Base-by-base conservation (phyloP, 163 green algal genomes). In the Coccomyxa subellipsoidea region DNA sequence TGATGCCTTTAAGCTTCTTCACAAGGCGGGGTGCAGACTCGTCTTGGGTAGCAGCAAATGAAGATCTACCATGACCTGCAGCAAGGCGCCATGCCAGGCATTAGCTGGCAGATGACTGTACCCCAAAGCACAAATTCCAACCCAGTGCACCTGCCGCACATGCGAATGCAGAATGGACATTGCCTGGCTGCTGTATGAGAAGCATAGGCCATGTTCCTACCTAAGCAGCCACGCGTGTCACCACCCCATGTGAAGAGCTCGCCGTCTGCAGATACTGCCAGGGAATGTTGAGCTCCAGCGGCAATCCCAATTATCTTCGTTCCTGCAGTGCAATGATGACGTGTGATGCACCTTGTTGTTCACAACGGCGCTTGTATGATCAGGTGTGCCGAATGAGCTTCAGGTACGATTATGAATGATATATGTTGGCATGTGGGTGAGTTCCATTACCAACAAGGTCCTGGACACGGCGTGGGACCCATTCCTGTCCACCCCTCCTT, bases 181-280 rank as follows among this genome's bases (percentile, higher is more conserved):
- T n/a, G n/a, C n/a, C n/a, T n/a, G n/a, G n/a, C n/a, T n/a, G n/a
- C n/a, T n/a, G n/a, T n/a, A n/a, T n/a, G n/a, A 59, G 47, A 12
- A 59, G 47, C 47, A 27, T 18, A 59, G 23, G 5, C 23, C 15
- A 18, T 27, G 21, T 18, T 27, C 47, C 15, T 82, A 9, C 92
- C 93, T 21, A 96, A 84, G 83, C 93, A 93, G n/a, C 95, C 95
- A 75, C 95, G 94, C 23, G 84, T 81, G 7, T 90, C 92, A 88
- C 88, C 92, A 15, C 94, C 94, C 93, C 94, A 98, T 7, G 83
- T 89, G 84, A 88, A 94, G 53, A 97, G 80, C 85, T 93, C 85
- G 0, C 93, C 94, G 2, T 69, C 72, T 0, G 76, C 77, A n/a
- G 88, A 90, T 7, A 94, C 82, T 23, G 88, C 90, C 66, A 94